These are phyloP conservation scores for Botryotinia convoluta DNA, from an alignment of 2,329 filamentous ascomycete genomes.

Conservation along the genomic window DNA sequence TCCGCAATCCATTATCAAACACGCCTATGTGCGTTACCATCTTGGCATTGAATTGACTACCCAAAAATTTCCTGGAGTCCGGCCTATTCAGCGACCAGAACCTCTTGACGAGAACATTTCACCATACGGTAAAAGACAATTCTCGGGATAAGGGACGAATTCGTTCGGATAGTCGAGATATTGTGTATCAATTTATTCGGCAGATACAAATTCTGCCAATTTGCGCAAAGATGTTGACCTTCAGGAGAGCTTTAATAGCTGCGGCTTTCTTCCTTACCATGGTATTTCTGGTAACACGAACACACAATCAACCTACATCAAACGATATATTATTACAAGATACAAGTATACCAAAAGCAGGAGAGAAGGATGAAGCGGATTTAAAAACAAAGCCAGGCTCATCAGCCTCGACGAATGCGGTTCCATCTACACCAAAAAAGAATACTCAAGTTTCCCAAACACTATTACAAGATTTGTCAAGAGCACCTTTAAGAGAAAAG, in stretches of 20 bases:
- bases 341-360: background rate
- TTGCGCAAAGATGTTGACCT: constrained; percentile 65
- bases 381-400: constrained; percentile 4
- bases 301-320: constrained; percentile 43
- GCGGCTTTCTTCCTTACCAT: constrained; percentile 67
- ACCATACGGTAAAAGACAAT: background rate
- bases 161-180: background rate
- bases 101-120: background rate
- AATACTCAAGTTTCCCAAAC: constrained; percentile 28
- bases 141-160: background rate
- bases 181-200: background rate
- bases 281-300: constrained; percentile 66
- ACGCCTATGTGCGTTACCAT: constrained; percentile 12
- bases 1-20: constrained; percentile 17
- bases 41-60: constrained; percentile 12
- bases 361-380: constrained; percentile 9
- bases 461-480: constrained; percentile 56
- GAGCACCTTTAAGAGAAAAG: constrained; percentile 72
- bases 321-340: constrained; percentile 19
- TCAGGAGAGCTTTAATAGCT: constrained; percentile 70
- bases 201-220: constrained; percentile 23
- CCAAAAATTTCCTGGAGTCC: constrained; percentile 5
- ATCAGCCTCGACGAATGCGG: constrained; percentile 23
- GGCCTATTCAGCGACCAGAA: background rate
- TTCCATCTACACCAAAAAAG: constrained; percentile 24